Evolutionary conservation across 495 filamentous ascomycete genomes (phyloP).

Genomic region (Penicillium flavigenum): DNA sequence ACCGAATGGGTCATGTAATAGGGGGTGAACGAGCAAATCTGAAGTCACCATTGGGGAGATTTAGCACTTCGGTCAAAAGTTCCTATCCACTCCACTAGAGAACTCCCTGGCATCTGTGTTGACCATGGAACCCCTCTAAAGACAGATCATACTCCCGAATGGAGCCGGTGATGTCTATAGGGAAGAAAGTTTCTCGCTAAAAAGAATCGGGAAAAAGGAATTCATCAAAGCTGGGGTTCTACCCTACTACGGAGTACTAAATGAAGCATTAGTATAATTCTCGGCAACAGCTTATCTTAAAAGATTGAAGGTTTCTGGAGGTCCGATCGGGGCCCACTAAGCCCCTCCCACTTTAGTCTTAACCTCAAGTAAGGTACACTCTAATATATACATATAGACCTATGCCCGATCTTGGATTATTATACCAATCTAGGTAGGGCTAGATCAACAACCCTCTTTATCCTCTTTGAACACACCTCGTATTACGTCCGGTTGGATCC

Average conservation of each 20-base stretch:
- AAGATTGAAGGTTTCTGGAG: not conserved
- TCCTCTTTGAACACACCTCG: not conserved
- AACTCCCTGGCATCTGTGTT: constrained; percentile 16
- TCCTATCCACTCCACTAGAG: constrained; percentile 19
- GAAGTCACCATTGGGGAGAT: constrained; percentile 20
- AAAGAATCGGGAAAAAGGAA: not conserved
- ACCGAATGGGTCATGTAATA: not conserved
- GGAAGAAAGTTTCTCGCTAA: not conserved
- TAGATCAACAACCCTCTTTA: too few relatives aligned
- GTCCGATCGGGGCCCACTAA: constrained; percentile 23
- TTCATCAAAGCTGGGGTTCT: too few relatives aligned
- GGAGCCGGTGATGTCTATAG: constrained; percentile 2
- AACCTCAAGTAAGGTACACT: constrained; percentile 4
- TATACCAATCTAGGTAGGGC: too few relatives aligned
- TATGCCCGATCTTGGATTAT: too few relatives aligned
- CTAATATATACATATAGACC: not conserved
- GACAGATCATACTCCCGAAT: constrained; percentile 12
- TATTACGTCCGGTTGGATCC: constrained; percentile 10
- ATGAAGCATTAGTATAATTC: not conserved
- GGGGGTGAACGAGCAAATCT: constrained; percentile 18
- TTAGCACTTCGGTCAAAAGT: constrained; percentile 19
- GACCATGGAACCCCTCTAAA: constrained; percentile 14
- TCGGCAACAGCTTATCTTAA: constrained; percentile 4
- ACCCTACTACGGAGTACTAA: not conserved
- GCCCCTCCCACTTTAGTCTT: constrained; percentile 13